phyloP scores from a whole-genome alignment of 495 filamentous ascomycete species.

The Penicillium ucsense region DNA sequence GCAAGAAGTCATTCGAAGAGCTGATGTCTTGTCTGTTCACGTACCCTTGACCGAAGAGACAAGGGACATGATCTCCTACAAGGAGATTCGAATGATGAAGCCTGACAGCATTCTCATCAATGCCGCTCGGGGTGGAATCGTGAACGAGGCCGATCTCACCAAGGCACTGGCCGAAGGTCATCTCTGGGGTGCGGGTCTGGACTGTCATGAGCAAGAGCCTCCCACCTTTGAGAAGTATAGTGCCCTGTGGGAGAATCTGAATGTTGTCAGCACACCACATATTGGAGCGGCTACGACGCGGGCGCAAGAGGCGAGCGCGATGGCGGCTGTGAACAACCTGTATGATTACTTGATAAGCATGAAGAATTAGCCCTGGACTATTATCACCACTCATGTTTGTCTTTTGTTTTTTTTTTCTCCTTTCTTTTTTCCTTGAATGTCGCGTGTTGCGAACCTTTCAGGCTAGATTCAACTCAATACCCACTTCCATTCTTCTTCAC shows the following conservation, averaged over 20 bases:
- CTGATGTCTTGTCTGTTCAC: conserved; percentile 29
- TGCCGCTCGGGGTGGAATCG: conserved; percentile 47
- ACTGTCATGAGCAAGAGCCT: conserved; percentile 22
- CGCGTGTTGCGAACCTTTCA: too few relatives aligned
- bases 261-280: conserved; percentile 23
- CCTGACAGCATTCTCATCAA: conserved; percentile 44
- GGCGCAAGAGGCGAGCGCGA: conserved; percentile 15
- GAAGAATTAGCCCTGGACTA: background rate
- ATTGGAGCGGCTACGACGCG: conserved; percentile 18
- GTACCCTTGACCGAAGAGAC: conserved; percentile 31
- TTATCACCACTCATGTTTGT: background rate
- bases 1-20: conserved; percentile 18
- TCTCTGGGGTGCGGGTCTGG: conserved; percentile 41
- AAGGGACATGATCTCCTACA: conserved; percentile 33
- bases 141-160: conserved; percentile 43
- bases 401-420: background rate
- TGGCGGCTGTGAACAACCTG: conserved; percentile 20
- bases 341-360: conserved; percentile 13
- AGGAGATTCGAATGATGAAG: conserved; percentile 41
- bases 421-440: background rate
- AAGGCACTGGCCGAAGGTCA: conserved; percentile 33
- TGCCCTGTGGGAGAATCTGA: conserved; percentile 18
- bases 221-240: conserved; percentile 16
- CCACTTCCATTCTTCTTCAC: too few relatives aligned
- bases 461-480: too few relatives aligned